Base-by-base conservation (phyloP, 805 yeast genomes). In the Lipomyces sp. region DNA sequence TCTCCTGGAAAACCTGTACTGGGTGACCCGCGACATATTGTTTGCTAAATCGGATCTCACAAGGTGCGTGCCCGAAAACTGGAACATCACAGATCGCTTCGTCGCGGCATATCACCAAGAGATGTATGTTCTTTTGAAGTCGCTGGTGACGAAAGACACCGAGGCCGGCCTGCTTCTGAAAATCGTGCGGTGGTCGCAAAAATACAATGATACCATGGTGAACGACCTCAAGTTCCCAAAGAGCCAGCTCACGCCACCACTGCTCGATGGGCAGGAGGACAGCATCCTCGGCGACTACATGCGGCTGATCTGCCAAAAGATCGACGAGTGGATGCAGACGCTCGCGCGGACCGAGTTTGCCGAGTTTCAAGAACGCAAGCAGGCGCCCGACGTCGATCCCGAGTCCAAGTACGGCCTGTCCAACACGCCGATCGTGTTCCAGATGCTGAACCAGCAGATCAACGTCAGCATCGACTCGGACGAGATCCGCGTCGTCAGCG, bases 391-490 rank as follows among this genome's bases (percentile, higher is more conserved):
- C 49, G 63, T 62, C 3, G 88, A 83, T 63, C 75, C 80, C 4
- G 87, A 86, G 50, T 78, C 80, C 18, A 71, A 78, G 14, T 74
- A 74, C 44, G 87, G 83, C 23, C 70, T 88, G 48, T 87, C 87
- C 48, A 93, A 88, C 48, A 84, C 88, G 46, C 83, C 81, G 53
- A 82, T 84, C 3, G 82, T 89, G 26, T 82, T 86, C 65, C 80
- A 85, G 55, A 84, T 88, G 83, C 79, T 88, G 51, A 82, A 83
- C n/a, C 95, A 88, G 63, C 95, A 89, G 66, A 83, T 87, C 14
- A 95, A 85, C 55, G 90, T 85, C 5, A 93, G 95, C 0, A 86
- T 89, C 0, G 90, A 84, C 29, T 81, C 91, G 2, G 86, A 87
- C 2, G 89, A 86, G 66, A 87, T 89, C 5, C 77, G 82, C 56